These are phyloP conservation scores for Neurospora sp. DNA, from an alignment of 2,329 filamentous ascomycete genomes.

Conservation along the genomic window DNA sequence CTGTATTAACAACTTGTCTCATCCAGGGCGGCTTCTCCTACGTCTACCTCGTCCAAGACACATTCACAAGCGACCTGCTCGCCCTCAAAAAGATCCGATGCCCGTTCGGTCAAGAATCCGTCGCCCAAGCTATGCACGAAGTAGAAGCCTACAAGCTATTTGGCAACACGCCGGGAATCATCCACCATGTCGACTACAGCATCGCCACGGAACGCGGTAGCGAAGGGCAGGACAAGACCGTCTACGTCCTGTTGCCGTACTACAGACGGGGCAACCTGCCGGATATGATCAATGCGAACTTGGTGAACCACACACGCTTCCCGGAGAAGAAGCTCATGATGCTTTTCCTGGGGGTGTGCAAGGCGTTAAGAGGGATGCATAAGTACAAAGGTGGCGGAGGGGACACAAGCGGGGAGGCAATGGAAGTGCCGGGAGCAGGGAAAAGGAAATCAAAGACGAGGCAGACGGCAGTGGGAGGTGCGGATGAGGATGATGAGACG, in stretches of 20 bases:
- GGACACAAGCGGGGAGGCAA: conserved; percentile 31
- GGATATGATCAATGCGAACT: conserved; percentile 96
- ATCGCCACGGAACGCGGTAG: conserved; percentile 63
- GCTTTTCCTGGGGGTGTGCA: conserved; percentile 85
- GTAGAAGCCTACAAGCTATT: conserved; percentile 96
- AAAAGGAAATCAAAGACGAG: conserved; percentile 21
- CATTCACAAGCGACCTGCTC: conserved; percentile 70
- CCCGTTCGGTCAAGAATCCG: conserved; percentile 93
- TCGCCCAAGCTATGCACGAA: conserved; percentile 89
- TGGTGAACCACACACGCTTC: conserved; percentile 88
- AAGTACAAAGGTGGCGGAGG: conserved; percentile 54
- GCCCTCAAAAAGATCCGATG: conserved; percentile 98
- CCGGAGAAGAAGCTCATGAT: conserved; percentile 82
- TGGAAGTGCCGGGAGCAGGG: conserved; percentile 33
- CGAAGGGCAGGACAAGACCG: conserved; percentile 67
- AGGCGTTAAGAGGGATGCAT: conserved; percentile 83
- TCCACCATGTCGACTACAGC: conserved; percentile 73
- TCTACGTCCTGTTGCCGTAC: conserved; percentile 93
- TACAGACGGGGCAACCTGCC: conserved; percentile 92
- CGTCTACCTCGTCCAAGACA: conserved; percentile 96
- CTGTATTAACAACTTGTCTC: not conserved
- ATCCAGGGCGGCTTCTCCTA: conserved; percentile 89
- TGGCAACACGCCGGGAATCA: conserved; percentile 72
- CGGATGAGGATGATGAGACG: conserved; percentile 59
- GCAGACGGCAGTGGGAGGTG: conserved; percentile 26